phyloP scores from a whole-genome alignment of 2,329 filamentous ascomycete species.

The Geosmithia putterillii region DNA sequence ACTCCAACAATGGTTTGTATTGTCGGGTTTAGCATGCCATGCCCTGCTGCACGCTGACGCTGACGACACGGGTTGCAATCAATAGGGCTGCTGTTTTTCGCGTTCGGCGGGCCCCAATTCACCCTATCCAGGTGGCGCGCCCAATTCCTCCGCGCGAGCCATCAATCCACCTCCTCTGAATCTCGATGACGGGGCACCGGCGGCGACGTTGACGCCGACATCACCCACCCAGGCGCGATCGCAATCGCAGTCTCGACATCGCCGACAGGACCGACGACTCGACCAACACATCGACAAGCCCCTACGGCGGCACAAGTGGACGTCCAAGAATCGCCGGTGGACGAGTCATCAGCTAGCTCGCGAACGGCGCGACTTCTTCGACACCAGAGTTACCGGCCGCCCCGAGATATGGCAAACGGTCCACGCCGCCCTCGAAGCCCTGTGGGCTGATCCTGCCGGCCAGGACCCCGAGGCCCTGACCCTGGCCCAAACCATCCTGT shows the following conservation, averaged over 20 bases:
- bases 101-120: constrained; percentile 37
- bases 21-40: too few relatives aligned
- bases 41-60: too few relatives aligned
- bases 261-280: constrained; percentile 28
- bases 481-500: constrained; percentile 70
- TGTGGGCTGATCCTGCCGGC: constrained; percentile 45
- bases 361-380: constrained; percentile 77
- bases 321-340: constrained; percentile 51
- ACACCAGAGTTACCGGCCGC: constrained; percentile 70
- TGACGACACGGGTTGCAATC: too few relatives aligned
- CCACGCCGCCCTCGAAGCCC: constrained; percentile 50
- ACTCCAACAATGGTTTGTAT: too few relatives aligned
- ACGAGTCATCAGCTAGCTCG: constrained; percentile 54
- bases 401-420: constrained; percentile 73
- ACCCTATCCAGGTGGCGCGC: constrained; percentile 36
- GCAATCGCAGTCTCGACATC: constrained; percentile 14
- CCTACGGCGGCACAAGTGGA: constrained; percentile 52
- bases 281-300: constrained; percentile 60
- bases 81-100: constrained; percentile 47
- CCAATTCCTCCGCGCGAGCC: constrained; percentile 38
- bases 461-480: constrained; percentile 29
- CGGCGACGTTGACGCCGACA: background rate
- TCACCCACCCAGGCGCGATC: background rate
- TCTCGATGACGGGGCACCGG: constrained; percentile 7
- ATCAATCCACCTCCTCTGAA: constrained; percentile 32